Base-by-base conservation (phyloP, 1,139 yeast genomes). In the Candida sp. region DNA sequence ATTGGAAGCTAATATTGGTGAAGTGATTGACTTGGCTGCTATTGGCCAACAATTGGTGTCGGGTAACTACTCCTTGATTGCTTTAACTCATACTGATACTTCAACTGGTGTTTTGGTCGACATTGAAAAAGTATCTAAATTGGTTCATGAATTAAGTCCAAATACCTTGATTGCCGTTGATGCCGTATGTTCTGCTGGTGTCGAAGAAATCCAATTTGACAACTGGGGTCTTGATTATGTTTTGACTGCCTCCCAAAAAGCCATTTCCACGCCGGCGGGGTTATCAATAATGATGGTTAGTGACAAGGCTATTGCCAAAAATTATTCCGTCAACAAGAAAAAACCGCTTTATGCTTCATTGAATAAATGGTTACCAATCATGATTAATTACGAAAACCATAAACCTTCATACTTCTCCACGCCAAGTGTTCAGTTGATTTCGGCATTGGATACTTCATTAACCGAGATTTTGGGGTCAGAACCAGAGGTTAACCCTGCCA, bases 201-300 rank as follows among this genome's bases (percentile, higher is more conserved):
- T 45, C 1, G 52, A 51, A 39, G 49, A 46, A 22, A 39, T 51
- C 11, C 43, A 46, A 37, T 42, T 49, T 25, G 46, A 44, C 27
- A 41, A 46, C 27, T 51, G 52, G 54, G 48, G 43, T 3, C 42
- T 50, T 11, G 55, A 51, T 38, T 38, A 48, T 34, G 50, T 44
- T 11, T 47, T 45, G 41, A 39, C 49, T 25, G 43, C 48, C 22
- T 44, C 46, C 2, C 39, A 38, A 33, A 41, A 41, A 27, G 44
- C 42, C 3, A 22, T 44, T 22, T 25, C 38, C 22, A 33, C 39
- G 9, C 39, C 39, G 23, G 39, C 39, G 5, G 39, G 43, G 4
- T 41, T 41, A 33, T 41, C 41, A 12, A 21, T 41, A 5, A 33
- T 41, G 35, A 37, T 41, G 27, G 23, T 38, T 9, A 41, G 43